A percentile compares a stretch with the other conserved stretches of the same genome.
Evolutionary conservation across 768 basidiomycete species (phyloP).

Genomic region (Collybiopsis luxurians): DNA sequence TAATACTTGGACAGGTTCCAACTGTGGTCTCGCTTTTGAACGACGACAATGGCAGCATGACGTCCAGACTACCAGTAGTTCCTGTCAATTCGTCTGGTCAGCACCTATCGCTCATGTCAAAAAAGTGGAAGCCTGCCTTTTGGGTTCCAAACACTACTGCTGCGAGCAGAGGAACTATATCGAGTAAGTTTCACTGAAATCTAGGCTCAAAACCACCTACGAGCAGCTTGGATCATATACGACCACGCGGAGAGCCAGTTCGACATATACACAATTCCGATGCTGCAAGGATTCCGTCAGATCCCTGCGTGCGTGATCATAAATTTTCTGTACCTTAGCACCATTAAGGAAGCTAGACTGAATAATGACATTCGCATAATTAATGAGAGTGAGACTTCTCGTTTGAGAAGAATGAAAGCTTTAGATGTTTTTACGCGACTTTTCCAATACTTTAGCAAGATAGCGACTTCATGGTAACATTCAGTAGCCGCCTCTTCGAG

Average conservation of each 20-base stretch:
- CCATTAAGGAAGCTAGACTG: constrained; percentile 40
- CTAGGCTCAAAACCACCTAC: constrained; percentile 28
- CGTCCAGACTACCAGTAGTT: not conserved
- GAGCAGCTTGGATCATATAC: constrained; percentile 48
- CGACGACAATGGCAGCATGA: not conserved
- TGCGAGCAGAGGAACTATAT: constrained; percentile 47
- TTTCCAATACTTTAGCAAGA: constrained; percentile 39
- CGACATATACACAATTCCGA: constrained; percentile 35
- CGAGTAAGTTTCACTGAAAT: constrained; percentile 4
- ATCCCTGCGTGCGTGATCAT: not conserved
- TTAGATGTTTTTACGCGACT: constrained; percentile 34
- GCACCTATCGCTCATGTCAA: not conserved
- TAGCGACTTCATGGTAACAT: constrained; percentile 31
- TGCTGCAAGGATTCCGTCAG: constrained; percentile 20
- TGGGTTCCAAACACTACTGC: constrained; percentile 49
- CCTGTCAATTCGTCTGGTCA: not conserved
- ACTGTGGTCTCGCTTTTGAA: not conserved
- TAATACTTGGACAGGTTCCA: not conserved
- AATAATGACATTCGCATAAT: constrained; percentile 41
- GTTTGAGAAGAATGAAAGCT: constrained; percentile 39
- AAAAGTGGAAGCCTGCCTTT: constrained; percentile 27
- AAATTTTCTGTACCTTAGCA: constrained; percentile 34
- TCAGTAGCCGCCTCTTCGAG: not conserved
- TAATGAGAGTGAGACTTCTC: constrained; percentile 32
- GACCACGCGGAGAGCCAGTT: constrained; percentile 27